phyloP scores from a whole-genome alignment of 2,329 filamentous ascomycete genomes.

The Phialophora verrucosa region DNA sequence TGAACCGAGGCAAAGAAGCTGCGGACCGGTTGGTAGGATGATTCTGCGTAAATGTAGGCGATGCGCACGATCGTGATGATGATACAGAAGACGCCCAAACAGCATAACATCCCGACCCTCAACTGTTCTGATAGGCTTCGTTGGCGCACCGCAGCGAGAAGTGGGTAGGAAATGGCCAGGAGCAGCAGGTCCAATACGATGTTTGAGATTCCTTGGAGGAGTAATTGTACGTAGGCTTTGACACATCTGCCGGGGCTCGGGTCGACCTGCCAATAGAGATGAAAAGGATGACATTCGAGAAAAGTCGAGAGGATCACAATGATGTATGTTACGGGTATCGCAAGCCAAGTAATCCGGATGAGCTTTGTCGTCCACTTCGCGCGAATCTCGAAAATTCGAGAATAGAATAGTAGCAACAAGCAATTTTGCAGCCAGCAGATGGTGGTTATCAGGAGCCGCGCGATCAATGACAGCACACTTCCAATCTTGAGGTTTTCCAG shows the following conservation, averaged over 20 bases:
- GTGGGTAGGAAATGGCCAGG: slow-evolving; percentile 43
- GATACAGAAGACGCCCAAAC: slow-evolving; percentile 50
- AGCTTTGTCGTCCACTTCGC: slow-evolving; percentile 35
- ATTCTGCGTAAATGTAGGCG: slow-evolving; percentile 45
- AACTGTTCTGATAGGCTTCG: slow-evolving; percentile 41
- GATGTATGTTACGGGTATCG: slow-evolving; percentile 44
- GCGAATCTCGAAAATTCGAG: slow-evolving; percentile 36
- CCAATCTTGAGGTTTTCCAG: slow-evolving; percentile 40
- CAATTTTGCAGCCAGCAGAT: slow-evolving; percentile 41
- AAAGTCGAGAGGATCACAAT: slow-evolving; percentile 46
- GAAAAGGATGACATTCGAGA: slow-evolving; percentile 53
- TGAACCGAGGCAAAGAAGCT: slow-evolving; percentile 50
- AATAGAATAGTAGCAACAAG: slow-evolving; percentile 40
- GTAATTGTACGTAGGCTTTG: slow-evolving; percentile 44
- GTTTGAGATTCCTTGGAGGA: slow-evolving; percentile 46
- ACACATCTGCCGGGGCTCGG: slow-evolving; percentile 49
- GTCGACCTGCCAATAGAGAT: slow-evolving; percentile 63
- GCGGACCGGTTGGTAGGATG: slow-evolving; percentile 47
- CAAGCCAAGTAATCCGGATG: slow-evolving; percentile 40
- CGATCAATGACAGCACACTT: slow-evolving; percentile 38
- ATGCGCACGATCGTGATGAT: slow-evolving; percentile 49
- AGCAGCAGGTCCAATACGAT: slow-evolving; percentile 44
- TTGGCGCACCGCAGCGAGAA: slow-evolving; percentile 35
- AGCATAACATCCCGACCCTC: slow-evolving; percentile 46
- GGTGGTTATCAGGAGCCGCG: slow-evolving; percentile 37